These are phyloP conservation scores for Metarhizium rileyi DNA, from an alignment of 2,329 filamentous ascomycete genomes.

Conservation along the genomic window DNA sequence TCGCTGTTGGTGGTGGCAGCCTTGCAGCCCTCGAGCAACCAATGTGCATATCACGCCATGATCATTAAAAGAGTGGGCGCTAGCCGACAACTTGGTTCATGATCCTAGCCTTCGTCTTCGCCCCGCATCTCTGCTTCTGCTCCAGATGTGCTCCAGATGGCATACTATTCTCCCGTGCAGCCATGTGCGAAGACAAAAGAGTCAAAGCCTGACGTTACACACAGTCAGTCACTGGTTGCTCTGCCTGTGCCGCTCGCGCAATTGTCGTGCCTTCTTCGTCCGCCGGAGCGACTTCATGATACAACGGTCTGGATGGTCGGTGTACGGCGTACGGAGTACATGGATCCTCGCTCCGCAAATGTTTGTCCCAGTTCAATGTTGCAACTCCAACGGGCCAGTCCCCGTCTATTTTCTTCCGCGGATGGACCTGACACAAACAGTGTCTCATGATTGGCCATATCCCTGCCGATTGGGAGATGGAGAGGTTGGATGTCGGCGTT, in stretches of 20 bases:
- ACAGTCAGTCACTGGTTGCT: too few species aligned
- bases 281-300: not conserved
- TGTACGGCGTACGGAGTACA: too few species aligned
- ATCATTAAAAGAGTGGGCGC: not conserved
- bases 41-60: not conserved
- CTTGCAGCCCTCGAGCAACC: not conserved
- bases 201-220: too few species aligned
- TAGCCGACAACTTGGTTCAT: not conserved
- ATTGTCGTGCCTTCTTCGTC: not conserved
- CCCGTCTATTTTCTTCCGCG: not conserved
- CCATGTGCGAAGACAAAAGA: too few species aligned
- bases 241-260: too few species aligned
- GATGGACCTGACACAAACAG: not conserved
- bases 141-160: too few species aligned
- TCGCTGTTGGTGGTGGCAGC: not conserved
- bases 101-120: not conserved
- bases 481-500: slow-evolving; percentile 6
- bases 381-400: not conserved
- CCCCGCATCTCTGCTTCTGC: too few species aligned
- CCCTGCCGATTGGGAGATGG: not conserved
- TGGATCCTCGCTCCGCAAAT: not conserved
- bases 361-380: not conserved
- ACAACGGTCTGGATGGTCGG: not conserved
- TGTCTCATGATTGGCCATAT: slow-evolving; percentile 6
- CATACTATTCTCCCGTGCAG: not conserved